These are phyloP conservation scores for Suillus cothurnatus DNA, from an alignment of 768 basidiomycete genomes.

Conservation along the genomic window DNA sequence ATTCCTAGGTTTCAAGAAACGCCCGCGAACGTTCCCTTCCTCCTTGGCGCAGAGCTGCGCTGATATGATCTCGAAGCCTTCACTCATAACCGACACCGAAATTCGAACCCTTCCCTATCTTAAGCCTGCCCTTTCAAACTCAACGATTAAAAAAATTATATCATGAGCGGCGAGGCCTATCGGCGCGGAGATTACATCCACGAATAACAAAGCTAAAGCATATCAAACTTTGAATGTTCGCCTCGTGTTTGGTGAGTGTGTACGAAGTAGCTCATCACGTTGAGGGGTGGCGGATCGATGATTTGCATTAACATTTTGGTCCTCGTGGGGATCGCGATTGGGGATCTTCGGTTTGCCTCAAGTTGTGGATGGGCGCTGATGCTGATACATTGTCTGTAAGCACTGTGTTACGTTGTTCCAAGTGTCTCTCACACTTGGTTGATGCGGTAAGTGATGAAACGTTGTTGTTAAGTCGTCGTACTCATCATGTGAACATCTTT, in stretches of 20 bases:
- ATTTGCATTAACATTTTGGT: neutral
- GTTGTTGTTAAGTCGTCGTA: neutral
- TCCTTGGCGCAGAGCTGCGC: neutral
- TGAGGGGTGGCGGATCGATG: neutral
- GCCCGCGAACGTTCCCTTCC: neutral
- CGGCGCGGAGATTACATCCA: neutral
- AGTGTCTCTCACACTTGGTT: neutral
- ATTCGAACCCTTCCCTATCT: neutral
- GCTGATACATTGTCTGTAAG: neutral
- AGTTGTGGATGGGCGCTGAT: neutral
- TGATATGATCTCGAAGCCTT: neutral
- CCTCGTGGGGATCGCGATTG: neutral
- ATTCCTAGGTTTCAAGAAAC: neutral
- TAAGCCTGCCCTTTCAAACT: neutral
- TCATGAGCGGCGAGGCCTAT: neutral
- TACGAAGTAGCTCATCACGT: neutral
- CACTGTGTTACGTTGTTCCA: neutral
- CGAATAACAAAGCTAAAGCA: neutral
- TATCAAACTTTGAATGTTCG: neutral
- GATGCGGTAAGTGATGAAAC: neutral
- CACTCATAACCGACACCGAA: neutral
- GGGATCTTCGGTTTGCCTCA: neutral
- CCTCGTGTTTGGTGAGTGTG: conserved; percentile 3
- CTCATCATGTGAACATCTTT: neutral
- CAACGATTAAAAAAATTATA: neutral